Percentiles rank a stretch among this genome's conserved stretches.
phyloP scores from a whole-genome alignment of 2,329 filamentous ascomycete genomes.

The Thermoascus crustaceus region DNA sequence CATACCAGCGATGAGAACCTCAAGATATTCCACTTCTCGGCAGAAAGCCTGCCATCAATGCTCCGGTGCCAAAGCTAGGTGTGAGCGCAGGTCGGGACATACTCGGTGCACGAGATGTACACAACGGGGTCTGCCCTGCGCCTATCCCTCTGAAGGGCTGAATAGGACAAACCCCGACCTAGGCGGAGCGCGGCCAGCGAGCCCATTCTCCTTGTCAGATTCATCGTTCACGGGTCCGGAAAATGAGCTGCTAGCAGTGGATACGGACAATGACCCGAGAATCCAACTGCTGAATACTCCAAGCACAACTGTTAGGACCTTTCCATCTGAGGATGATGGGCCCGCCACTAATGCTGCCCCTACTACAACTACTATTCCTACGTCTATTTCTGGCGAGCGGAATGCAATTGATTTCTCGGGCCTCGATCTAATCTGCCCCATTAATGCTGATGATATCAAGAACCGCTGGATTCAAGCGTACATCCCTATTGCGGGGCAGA shows the following conservation, averaged over 20 bases:
- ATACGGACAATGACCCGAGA: not conserved
- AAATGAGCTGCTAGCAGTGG: not conserved
- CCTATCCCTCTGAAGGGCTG: not conserved
- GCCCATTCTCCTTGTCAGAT: constrained; percentile 1
- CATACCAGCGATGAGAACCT: constrained; percentile 1
- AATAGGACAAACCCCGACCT: not conserved
- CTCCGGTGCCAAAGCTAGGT: not conserved
- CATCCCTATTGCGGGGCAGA: constrained; percentile 39
- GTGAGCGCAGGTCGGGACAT: not conserved
- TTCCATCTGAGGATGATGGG: not conserved
- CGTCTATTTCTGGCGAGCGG: not conserved
- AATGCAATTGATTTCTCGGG: constrained; percentile 24
- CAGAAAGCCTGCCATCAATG: constrained; percentile 1
- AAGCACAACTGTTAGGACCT: not conserved
- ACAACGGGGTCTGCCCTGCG: not conserved
- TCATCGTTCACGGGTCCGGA: not conserved
- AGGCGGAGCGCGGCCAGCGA: not conserved
- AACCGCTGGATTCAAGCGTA: constrained; percentile 45
- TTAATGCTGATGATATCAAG: constrained; percentile 40
- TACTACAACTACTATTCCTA: not conserved
- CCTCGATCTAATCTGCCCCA: constrained; percentile 36
- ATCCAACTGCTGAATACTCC: not conserved
- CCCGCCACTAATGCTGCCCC: no score
- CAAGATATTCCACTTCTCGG: constrained; percentile 1
- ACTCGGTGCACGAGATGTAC: not conserved